A percentile compares a stretch with the other conserved stretches of the same genome.
phyloP scores from a whole-genome alignment of 768 basidiomycete species.

The Xerocomus brunneocitrinus region DNA sequence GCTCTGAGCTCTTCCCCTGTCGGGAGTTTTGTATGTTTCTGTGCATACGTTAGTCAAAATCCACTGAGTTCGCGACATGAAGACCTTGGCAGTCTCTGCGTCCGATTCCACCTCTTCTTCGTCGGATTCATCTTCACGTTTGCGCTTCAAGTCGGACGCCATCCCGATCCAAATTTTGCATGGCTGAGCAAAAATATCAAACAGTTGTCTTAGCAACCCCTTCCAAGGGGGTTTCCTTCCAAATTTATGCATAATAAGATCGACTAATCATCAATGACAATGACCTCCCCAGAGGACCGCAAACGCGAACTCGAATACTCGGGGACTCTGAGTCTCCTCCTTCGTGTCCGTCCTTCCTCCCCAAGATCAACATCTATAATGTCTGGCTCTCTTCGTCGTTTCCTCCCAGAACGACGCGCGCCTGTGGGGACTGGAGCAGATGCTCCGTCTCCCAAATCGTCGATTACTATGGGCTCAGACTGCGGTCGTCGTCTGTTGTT shows the following conservation, averaged over 20 bases:
- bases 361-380: slow-evolving; percentile 29
- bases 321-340: slow-evolving; percentile 18
- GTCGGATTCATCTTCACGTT: slow-evolving; percentile 15
- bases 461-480: slow-evolving; percentile 25
- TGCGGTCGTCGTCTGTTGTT: slow-evolving; percentile 12
- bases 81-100: slow-evolving; percentile 15
- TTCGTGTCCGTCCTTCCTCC: slow-evolving; percentile 24
- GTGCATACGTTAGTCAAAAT: not conserved
- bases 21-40: slow-evolving; percentile 44
- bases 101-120: not conserved
- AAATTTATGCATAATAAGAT: not conserved
- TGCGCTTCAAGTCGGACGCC: slow-evolving; percentile 26
- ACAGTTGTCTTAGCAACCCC: slow-evolving; percentile 11
- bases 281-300: slow-evolving; percentile 36
- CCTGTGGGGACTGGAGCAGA: not conserved
- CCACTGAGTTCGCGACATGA: not conserved
- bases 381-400: slow-evolving; percentile 31
- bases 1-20: slow-evolving; percentile 65
- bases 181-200: not conserved
- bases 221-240: not conserved
- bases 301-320: slow-evolving; percentile 11
- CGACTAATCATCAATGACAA: slow-evolving; percentile 39
- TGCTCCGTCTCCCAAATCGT: slow-evolving; percentile 31
- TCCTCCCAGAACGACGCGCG: slow-evolving; percentile 25
- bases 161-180: slow-evolving; percentile 10